These are phyloP conservation scores for Myrmaecium sp. DNA, from an alignment of 2,329 filamentous ascomycete genomes.

Conservation along the genomic window DNA sequence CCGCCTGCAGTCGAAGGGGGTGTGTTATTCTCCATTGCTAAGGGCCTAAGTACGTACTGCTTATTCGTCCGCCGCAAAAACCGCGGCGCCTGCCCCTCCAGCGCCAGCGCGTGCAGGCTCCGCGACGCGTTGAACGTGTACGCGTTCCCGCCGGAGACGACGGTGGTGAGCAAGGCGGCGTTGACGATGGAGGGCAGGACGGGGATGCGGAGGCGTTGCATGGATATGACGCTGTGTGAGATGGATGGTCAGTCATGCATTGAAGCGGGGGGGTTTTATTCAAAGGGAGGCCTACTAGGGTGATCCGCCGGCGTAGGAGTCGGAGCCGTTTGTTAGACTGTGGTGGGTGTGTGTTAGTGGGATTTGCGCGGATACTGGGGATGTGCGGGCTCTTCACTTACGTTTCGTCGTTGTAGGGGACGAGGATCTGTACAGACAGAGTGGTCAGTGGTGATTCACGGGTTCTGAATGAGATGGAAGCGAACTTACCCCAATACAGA, in stretches of 20 bases:
- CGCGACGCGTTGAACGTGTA: conserved; percentile 12
- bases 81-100: conserved; percentile 29
- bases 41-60: too few relatives aligned
- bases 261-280: conserved; percentile 17
- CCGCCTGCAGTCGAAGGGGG: too few relatives aligned
- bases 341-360: conserved; percentile 6
- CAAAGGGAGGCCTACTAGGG: too few relatives aligned
- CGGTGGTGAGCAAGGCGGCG: conserved; percentile 21
- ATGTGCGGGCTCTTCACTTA: conserved; percentile 1
- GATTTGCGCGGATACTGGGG: conserved; percentile 8
- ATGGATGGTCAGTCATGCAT: too few relatives aligned
- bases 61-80: conserved; percentile 42
- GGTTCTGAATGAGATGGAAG: too few relatives aligned
- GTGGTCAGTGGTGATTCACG: conserved; percentile 14
- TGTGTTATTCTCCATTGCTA: too few relatives aligned
- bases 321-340: conserved; percentile 6
- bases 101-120: conserved; percentile 28
- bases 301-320: conserved; percentile 4
- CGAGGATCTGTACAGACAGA: conserved; percentile 12
- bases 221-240: conserved; percentile 19
- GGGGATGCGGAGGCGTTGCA: conserved; percentile 17
- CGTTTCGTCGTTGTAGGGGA: conserved; percentile 51
- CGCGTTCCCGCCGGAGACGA: conserved; percentile 33
- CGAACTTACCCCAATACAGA: too few relatives aligned
- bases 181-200: conserved; percentile 14